phyloP scores from a whole-genome alignment of 1,139 yeast genomes.

The Protomyces pachydermus region DNA sequence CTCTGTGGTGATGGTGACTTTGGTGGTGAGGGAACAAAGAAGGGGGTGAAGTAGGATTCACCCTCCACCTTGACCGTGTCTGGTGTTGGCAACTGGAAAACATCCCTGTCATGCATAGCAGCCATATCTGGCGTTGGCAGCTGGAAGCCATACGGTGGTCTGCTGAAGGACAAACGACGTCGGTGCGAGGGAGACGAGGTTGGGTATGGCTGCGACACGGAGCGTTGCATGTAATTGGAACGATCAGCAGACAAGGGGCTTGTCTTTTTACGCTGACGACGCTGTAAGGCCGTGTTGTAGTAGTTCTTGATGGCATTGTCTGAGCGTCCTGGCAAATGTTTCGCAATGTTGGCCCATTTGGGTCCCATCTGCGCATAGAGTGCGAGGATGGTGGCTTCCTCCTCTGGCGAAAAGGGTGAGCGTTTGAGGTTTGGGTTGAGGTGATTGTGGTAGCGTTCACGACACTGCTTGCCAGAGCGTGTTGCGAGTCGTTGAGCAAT shows the following conservation, averaged over 20 bases:
- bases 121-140: not conserved
- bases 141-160: not conserved
- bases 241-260: not conserved
- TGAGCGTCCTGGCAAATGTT: constrained; percentile 71
- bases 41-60: not conserved
- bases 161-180: not conserved
- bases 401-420: constrained; percentile 77
- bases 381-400: constrained; percentile 73
- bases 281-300: constrained; percentile 56
- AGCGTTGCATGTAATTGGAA: not conserved
- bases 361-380: constrained; percentile 77
- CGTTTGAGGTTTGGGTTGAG: constrained; percentile 78
- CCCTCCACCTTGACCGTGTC: not conserved
- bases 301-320: constrained; percentile 92
- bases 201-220: not conserved
- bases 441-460: constrained; percentile 89
- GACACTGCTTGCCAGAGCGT: constrained; percentile 85
- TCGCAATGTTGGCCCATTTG: constrained; percentile 90
- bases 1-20: not conserved
- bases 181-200: not conserved
- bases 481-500: constrained; percentile 69
- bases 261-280: constrained; percentile 2
- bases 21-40: not conserved
- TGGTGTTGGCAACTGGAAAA: not conserved
- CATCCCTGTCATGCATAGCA: not conserved